A percentile compares a stretch with the other conserved stretches of the same genome.
Conservation (phyloP, 192 early-diverging fungal species). For the Irineochytrium annulatum region DNA sequence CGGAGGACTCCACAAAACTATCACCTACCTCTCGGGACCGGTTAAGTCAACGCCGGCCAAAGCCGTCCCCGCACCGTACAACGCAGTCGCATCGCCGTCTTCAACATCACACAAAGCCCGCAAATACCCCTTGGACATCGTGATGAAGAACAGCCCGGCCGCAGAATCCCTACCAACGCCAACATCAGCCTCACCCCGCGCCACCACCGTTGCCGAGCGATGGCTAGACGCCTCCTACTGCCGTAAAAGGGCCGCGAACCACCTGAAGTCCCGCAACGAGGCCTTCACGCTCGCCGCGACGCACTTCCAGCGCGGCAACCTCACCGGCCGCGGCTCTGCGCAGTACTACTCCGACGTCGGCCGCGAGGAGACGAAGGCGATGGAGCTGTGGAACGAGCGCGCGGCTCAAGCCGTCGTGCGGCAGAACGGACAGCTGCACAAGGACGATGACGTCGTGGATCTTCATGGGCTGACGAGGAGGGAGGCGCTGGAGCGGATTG, state of each 20-base stretch:
- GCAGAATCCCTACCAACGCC: no score
- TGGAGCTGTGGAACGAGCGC: constrained; percentile 15
- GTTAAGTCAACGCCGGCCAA: no score
- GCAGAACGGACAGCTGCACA: not conserved
- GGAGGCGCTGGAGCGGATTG: not conserved
- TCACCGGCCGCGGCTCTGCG: constrained; percentile 15
- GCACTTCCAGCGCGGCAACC: constrained; percentile 12
- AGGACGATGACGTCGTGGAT: constrained; percentile 6
- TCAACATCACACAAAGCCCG: not conserved
- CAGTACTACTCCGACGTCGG: constrained; percentile 23
- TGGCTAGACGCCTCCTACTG: constrained; percentile 6
- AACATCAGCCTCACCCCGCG: no score
- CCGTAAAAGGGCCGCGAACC: constrained; percentile 1
- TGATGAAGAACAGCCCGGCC: not conserved
- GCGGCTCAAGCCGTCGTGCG: constrained; percentile 4
- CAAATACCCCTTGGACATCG: not conserved
- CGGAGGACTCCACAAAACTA: constrained; percentile 21
- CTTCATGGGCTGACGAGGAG: constrained; percentile 18
- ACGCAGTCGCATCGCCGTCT: not conserved
- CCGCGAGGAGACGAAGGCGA: constrained; percentile 2
- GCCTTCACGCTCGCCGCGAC: constrained; percentile 17
- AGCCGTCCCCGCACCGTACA: no score
- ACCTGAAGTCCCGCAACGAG: constrained; percentile 6
- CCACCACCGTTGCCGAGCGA: not conserved
- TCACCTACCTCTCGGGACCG: constrained; percentile 10